Evolutionary conservation across 2,329 filamentous ascomycete genomes (phyloP).

Genomic region (Trichoderma guizhouense): DNA sequence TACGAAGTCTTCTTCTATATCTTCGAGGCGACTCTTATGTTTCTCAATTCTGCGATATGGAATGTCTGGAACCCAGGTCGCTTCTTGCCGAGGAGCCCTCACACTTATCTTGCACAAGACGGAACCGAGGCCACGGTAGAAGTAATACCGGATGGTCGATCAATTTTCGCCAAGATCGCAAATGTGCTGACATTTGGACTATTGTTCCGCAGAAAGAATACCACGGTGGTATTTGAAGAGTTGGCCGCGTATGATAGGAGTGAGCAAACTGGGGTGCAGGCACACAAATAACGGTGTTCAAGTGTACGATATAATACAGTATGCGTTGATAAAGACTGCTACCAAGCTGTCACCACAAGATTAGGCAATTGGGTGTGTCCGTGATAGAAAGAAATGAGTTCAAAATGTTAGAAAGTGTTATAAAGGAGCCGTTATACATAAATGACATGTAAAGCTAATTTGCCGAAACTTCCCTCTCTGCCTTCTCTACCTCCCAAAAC

Average conservation of each 20-base stretch:
- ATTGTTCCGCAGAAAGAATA: not conserved
- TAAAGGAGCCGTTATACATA: not conserved
- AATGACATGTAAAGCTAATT: not conserved
- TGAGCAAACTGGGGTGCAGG: not conserved
- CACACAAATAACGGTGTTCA: not conserved
- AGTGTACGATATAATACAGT: not conserved
- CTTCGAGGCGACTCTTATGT: not conserved
- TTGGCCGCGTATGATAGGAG: not conserved
- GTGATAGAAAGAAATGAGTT: not conserved
- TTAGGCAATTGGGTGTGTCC: not conserved
- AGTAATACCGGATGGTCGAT: not conserved
- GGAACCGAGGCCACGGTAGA: not conserved
- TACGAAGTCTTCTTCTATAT: conserved; percentile 3
- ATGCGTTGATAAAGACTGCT: not conserved
- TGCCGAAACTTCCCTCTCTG: not conserved
- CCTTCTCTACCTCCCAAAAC: not conserved
- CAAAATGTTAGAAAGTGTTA: not conserved
- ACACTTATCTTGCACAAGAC: not conserved
- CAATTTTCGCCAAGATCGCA: not conserved
- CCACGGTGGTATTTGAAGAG: not conserved
- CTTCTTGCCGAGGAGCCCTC: not conserved
- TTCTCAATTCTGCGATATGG: not conserved
- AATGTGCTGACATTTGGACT: not conserved
- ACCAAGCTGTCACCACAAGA: not conserved
- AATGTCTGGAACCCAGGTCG: conserved; percentile 6